Evolutionary conservation across 2,329 filamentous ascomycete genomes (phyloP).

Genomic region (Trichoderma sp.): DNA sequence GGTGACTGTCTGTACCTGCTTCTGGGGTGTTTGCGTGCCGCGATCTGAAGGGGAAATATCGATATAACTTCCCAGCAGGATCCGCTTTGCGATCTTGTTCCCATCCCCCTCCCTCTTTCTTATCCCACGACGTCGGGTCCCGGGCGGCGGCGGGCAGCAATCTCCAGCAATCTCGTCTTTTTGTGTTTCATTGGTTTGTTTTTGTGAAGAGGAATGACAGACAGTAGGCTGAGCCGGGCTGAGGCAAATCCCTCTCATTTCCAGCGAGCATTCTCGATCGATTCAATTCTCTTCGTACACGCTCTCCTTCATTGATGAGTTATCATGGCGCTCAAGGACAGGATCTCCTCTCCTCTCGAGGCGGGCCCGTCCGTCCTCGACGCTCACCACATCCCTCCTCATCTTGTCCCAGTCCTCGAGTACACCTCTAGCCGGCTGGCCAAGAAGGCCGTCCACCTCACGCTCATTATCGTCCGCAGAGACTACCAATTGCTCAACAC

Average conservation of each 20-base stretch:
- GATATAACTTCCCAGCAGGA: conserved; percentile 13
- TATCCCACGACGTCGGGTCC: conserved; percentile 25
- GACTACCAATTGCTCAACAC: conserved; percentile 57
- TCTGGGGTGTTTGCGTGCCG: not conserved
- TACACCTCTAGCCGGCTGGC: conserved; percentile 61
- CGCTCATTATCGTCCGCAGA: conserved; percentile 60
- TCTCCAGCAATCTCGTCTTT: not conserved
- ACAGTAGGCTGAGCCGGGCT: not conserved
- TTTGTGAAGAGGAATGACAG: not conserved
- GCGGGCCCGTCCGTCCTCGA: conserved; percentile 64
- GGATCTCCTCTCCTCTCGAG: conserved; percentile 66
- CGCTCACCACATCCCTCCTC: conserved; percentile 59
- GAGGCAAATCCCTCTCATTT: conserved; percentile 16
- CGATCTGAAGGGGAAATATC: not conserved
- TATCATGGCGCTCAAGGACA: conserved; percentile 55
- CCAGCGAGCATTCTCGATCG: not conserved
- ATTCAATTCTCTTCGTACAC: not conserved
- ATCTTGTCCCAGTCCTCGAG: conserved; percentile 59
- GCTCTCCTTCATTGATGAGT: not conserved
- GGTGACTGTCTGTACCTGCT: not conserved
- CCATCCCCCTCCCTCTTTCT: not conserved
- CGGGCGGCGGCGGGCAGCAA: conserved; percentile 27
- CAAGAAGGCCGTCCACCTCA: conserved; percentile 59
- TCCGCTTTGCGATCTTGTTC: conserved; percentile 1
- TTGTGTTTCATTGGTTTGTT: not conserved